Conservation (phyloP, 2,329 filamentous ascomycete species). For the Aspergillus latus region DNA sequence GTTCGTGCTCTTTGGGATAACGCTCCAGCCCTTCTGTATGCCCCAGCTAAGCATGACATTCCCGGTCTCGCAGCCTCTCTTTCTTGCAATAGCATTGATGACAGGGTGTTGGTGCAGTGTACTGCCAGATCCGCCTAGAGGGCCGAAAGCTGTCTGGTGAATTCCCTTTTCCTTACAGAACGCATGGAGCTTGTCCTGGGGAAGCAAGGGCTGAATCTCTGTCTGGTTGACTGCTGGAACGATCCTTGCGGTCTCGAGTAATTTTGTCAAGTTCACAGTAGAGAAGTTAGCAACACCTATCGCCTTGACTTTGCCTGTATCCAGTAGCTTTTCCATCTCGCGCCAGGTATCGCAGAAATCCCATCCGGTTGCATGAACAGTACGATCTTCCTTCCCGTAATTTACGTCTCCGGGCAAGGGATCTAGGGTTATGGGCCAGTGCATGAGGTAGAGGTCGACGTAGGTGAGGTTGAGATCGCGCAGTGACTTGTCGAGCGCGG, state of each 20-base stretch:
- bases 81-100: background rate
- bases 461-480: constrained; percentile 2
- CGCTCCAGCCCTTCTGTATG: constrained; percentile 11
- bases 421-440: constrained; percentile 6
- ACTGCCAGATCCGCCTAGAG: constrained; percentile 4
- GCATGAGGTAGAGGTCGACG: constrained; percentile 10
- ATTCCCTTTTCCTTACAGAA: background rate
- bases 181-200: background rate
- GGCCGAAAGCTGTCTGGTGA: constrained; percentile 9
- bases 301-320: background rate
- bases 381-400: constrained; percentile 9
- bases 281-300: constrained; percentile 10
- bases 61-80: background rate
- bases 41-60: constrained; percentile 11
- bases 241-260: background rate
- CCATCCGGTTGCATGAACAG: background rate
- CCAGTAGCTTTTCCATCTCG: constrained; percentile 7
- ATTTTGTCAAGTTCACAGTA: background rate
- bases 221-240: constrained; percentile 5
- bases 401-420: background rate
- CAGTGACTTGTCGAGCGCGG: constrained; percentile 6
- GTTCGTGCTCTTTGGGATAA: constrained; percentile 12
- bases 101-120: constrained; percentile 6
- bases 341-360: constrained; percentile 9
- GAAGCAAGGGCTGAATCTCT: constrained; percentile 5